Evolutionary conservation across 2,329 filamentous ascomycete species (phyloP), one percentile per base, ranked within the genome.

Genomic region (Alternaria sp.): DNA sequence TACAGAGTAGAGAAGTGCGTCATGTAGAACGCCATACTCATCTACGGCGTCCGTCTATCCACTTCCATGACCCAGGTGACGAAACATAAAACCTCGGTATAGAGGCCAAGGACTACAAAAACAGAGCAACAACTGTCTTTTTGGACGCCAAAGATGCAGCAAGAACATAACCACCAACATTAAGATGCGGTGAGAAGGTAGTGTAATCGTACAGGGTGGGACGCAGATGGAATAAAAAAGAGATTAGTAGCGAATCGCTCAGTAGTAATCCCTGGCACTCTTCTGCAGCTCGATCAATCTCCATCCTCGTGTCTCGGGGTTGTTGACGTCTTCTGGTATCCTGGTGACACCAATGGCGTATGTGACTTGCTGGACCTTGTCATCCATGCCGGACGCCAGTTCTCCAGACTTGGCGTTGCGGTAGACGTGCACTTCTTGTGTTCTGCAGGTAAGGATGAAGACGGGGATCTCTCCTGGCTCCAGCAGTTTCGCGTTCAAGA

Each of bases 251-350:
- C 43, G 63, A 67, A 36, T 61, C 15, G 49, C 63, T 88, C 84
- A 92, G 69, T 91, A 89, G 74, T 91, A 98, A 83, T 99, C 96
- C 76, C 96, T 89, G 59, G 92, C 95, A 80, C 93, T 96, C 90
- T 99, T 99, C 82, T 99, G 96, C 85, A 99, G 89, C 84, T 99
- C 96, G 77, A 99, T 98, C 80, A 99, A 85, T 75, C 95, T 90
- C 96, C 96, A 99, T 30, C 96, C 96, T 77, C 94, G 88, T 11
- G 96, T 99, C 84, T 99, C 96, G 2, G 93, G 92, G 81, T 99
- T 98, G 85, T 90, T 95, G 71, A 98, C 95, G 72, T 99, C 96
- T 78, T 99, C 96, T 3, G 96, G 90, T 63, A 97, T 89, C 69
- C 96, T 87, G 4, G 96, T 99, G 64, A 99, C 91, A 73, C 96